A percentile compares a stretch with the other conserved stretches of the same genome.
Evolutionary conservation across 768 basidiomycete genomes (phyloP).

Genomic region (Amanita brunnescens): DNA sequence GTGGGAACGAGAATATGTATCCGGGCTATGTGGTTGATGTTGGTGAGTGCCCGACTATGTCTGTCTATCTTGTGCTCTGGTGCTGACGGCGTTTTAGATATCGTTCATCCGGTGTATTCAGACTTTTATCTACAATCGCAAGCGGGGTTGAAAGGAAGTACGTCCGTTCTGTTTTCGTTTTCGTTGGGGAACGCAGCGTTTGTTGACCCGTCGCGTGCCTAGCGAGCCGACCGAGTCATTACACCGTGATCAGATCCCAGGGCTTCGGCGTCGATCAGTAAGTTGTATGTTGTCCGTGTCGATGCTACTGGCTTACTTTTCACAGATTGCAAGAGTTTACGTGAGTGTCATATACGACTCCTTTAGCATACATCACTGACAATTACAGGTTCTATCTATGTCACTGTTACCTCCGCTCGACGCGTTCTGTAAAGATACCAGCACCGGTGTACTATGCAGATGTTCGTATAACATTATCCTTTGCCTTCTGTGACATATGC

Average conservation of each 20-base stretch:
- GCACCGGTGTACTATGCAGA: slow-evolving; percentile 43
- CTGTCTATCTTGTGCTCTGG: background rate
- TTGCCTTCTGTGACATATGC: background rate
- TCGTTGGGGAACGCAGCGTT: too few relatives aligned
- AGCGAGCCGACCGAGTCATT: slow-evolving; percentile 37
- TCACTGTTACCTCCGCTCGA: slow-evolving; percentile 45
- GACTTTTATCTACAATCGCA: slow-evolving; percentile 56
- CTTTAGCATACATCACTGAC: background rate
- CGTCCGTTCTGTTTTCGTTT: too few relatives aligned
- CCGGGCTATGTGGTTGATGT: slow-evolving; percentile 39
- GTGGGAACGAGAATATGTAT: slow-evolving; percentile 40
- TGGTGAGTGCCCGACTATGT: slow-evolving; percentile 10
- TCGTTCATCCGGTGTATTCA: slow-evolving; percentile 35
- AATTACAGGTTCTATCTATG: slow-evolving; percentile 33
- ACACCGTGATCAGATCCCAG: slow-evolving; percentile 37
- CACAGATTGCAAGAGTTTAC: slow-evolving; percentile 6
- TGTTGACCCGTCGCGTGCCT: background rate
- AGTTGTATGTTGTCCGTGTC: background rate
- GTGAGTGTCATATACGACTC: slow-evolving; percentile 1
- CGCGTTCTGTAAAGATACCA: slow-evolving; percentile 49
- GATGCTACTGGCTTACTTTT: background rate
- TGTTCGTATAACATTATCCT: background rate
- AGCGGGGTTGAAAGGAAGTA: slow-evolving; percentile 45
- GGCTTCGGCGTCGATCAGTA: slow-evolving; percentile 3
- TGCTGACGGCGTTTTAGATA: slow-evolving; percentile 11